Percentiles rank a stretch among this genome's conserved stretches.
Evolutionary conservation across 495 filamentous ascomycete genomes (phyloP).

Genomic region (Neurospora africana): DNA sequence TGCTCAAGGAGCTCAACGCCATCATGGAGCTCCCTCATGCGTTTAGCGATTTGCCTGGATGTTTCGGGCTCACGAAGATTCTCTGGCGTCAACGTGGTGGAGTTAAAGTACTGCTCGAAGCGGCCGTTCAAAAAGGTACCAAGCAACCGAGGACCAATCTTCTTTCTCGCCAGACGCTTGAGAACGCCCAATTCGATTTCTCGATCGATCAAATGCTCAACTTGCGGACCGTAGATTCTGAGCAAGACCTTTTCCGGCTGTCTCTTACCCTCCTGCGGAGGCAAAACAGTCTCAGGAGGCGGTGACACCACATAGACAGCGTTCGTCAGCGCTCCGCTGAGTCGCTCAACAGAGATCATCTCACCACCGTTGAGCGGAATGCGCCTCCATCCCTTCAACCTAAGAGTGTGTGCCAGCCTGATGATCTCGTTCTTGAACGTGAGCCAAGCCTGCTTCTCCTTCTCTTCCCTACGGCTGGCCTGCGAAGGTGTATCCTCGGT

Average conservation of each 20-base stretch:
- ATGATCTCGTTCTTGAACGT: conserved; percentile 86
- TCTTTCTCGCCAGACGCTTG: conserved; percentile 74
- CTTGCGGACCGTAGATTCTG: conserved; percentile 90
- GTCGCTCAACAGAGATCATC: conserved; percentile 63
- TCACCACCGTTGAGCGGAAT: conserved; percentile 58
- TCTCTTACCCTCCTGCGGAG: conserved; percentile 24
- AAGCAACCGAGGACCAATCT: conserved; percentile 85
- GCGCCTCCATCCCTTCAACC: conserved; percentile 79
- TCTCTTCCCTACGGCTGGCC: conserved; percentile 35
- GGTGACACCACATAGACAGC: conserved; percentile 90
- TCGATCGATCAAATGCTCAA: conserved; percentile 89
- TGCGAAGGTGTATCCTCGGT: conserved; percentile 35
- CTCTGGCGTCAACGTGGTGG: conserved; percentile 60
- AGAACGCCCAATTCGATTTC: conserved; percentile 84
- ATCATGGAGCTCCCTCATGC: conserved; percentile 92
- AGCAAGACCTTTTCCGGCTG: conserved; percentile 63
- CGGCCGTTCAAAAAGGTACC: conserved; percentile 94
- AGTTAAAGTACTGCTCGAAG: conserved; percentile 88
- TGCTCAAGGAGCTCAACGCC: conserved; percentile 74
- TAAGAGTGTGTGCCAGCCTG: conserved; percentile 76
- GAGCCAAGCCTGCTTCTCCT: conserved; percentile 64
- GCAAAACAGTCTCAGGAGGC: conserved; percentile 45
- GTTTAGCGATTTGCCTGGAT: conserved; percentile 91
- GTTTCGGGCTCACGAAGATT: conserved; percentile 76
- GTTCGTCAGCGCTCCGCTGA: conserved; percentile 93